Conservation (phyloP, 495 filamentous ascomycete species). For the Hyaloscypha finlandica region DNA sequence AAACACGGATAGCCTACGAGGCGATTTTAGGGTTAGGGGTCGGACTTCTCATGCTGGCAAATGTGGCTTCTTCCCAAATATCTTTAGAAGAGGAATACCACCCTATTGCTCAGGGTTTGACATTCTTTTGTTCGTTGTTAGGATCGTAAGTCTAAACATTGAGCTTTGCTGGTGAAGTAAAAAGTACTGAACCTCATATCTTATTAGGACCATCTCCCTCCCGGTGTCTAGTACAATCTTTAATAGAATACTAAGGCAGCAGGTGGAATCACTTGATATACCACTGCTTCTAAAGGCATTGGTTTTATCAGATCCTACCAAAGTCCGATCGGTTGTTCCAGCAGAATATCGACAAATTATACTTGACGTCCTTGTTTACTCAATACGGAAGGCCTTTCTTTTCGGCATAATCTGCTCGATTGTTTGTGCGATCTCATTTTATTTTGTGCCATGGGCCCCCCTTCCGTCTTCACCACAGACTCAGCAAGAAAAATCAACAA, state of each 20-base stretch:
- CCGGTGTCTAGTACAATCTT: slow-evolving; percentile 5
- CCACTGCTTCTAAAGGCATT: neutral
- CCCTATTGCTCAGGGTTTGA: neutral
- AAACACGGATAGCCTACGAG: slow-evolving; percentile 58
- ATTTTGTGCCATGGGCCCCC: neutral
- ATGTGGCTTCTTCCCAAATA: slow-evolving; percentile 1
- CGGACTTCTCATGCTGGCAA: slow-evolving; percentile 28
- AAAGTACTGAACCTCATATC: neutral
- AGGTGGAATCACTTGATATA: neutral
- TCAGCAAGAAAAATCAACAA: neutral
- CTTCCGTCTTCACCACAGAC: neutral
- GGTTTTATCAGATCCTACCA: slow-evolving; percentile 3
- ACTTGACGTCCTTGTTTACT: neutral
- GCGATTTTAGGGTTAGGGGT: slow-evolving; percentile 49
- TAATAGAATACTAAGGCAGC: neutral
- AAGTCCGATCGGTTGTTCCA: neutral
- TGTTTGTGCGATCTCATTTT: neutral
- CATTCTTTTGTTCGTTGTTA: slow-evolving; percentile 3
- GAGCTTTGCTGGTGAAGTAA: neutral
- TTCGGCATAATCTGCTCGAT: slow-evolving; percentile 3
- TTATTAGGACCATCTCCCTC: neutral
- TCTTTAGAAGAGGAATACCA: neutral
- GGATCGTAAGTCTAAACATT: neutral
- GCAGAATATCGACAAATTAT: slow-evolving; percentile 2
- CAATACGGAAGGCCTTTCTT: slow-evolving; percentile 1